phyloP scores from a whole-genome alignment of 352 stramenopile genomes.

The Phytophthora pluvialis region DNA sequence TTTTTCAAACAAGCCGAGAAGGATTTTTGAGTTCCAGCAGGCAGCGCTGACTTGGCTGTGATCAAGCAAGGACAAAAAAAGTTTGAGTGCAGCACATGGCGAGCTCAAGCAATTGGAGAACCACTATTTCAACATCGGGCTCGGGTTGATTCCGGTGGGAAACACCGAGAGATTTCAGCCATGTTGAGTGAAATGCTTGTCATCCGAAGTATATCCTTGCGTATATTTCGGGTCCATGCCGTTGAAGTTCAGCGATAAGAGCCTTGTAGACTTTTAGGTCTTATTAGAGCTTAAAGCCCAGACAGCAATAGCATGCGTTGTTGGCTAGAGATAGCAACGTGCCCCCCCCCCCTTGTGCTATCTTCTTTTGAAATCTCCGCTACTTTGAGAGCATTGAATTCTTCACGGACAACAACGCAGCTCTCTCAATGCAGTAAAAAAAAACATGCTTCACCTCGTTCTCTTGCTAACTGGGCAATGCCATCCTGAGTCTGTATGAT shows the following conservation, averaged over 20 bases:
- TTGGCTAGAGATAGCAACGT: background rate
- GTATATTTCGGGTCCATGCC: slow-evolving; percentile 7
- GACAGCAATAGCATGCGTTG: background rate
- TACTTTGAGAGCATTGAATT: no score
- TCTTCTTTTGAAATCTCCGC: no score
- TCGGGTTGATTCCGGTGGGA: slow-evolving; percentile 22
- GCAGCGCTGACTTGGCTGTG: slow-evolving; percentile 9
- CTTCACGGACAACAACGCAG: no score
- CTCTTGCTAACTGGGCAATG: no score
- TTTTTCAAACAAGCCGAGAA: slow-evolving; percentile 34
- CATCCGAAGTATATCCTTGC: slow-evolving; percentile 15
- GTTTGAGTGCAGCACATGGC: slow-evolving; percentile 23
- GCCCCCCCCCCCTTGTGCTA: no score
- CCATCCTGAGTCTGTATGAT: background rate
- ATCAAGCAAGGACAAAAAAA: slow-evolving; percentile 28
- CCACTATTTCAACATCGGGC: slow-evolving; percentile 20
- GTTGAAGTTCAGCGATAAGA: slow-evolving; percentile 1
- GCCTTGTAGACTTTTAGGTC: no score
- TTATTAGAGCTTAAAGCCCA: slow-evolving; percentile 3
- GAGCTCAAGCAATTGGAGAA: slow-evolving; percentile 5
- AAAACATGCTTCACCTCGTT: no score
- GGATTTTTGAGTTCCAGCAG: slow-evolving; percentile 23
- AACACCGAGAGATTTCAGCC: slow-evolving; percentile 13
- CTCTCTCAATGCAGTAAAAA: no score
- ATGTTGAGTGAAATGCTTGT: slow-evolving; percentile 19